Conservation (phyloP, 148 eudicot genomes). For the Hydrangea macrophylla region DNA sequence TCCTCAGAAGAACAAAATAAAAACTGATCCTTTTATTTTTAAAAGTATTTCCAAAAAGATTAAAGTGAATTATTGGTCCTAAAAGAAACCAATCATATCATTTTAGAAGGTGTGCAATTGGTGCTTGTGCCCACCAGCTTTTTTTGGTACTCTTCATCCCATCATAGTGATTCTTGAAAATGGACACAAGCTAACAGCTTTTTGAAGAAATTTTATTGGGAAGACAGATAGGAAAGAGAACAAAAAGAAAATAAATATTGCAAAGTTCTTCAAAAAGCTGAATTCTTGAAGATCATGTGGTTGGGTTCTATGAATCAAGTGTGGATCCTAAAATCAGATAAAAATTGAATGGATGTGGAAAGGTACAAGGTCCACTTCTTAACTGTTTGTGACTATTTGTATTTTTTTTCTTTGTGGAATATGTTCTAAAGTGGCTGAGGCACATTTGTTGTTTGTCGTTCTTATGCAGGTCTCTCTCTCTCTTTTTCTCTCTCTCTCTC, state of each 20-base stretch:
- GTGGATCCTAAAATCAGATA: background rate
- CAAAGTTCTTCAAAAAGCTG: background rate
- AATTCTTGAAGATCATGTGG: background rate
- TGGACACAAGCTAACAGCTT: background rate
- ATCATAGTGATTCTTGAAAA: constrained; percentile 2
- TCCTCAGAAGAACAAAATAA: too few species aligned
- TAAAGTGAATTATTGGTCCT: background rate
- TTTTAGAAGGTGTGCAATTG: background rate
- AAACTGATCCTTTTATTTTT: too few species aligned
- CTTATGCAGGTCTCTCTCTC: background rate
- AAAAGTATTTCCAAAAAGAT: too few species aligned
- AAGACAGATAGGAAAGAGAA: constrained; percentile 6
- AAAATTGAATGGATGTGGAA: background rate
- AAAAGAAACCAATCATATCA: background rate
- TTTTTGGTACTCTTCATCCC: background rate
- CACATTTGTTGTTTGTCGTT: background rate
- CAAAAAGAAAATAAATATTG: background rate
- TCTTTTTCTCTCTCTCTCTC: background rate
- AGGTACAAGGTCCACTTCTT: background rate
- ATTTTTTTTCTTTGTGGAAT: background rate
- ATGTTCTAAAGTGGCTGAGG: background rate
- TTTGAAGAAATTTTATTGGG: background rate
- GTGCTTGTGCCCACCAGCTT: background rate
- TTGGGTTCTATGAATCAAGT: background rate
- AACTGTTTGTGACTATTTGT: background rate